Conservation (phyloP, 768 basidiomycete species). For the Candolleomyces efflorescens region DNA sequence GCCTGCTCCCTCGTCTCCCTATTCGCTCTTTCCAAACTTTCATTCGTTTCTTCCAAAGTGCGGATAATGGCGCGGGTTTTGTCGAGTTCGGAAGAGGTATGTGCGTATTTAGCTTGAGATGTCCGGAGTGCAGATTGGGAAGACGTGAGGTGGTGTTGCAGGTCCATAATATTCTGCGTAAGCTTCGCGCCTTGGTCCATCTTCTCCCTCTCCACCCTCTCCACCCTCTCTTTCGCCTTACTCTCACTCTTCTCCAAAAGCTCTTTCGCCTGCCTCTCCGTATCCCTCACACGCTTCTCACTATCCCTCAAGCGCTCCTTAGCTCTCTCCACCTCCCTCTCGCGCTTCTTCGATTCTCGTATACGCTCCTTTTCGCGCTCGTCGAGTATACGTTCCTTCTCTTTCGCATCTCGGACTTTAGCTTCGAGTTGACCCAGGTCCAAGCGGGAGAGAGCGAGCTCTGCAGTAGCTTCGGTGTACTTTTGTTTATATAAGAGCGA, state of each 20-base stretch:
- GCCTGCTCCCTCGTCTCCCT: neutral
- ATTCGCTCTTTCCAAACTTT: neutral
- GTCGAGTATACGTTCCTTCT: neutral
- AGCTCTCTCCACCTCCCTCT: neutral
- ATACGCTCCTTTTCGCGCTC: neutral
- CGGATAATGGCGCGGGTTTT: neutral
- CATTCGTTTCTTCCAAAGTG: neutral
- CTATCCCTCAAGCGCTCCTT: neutral
- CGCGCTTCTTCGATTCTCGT: neutral
- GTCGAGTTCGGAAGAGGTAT: neutral
- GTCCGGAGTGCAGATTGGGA: neutral
- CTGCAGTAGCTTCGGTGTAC: neutral
- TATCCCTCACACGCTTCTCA: neutral
- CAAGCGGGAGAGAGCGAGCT: neutral
- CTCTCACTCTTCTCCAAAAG: neutral
- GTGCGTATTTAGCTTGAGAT: neutral
- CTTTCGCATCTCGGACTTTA: neutral
- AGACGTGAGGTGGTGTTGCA: neutral
- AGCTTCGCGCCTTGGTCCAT: neutral
- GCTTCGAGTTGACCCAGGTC: neutral
- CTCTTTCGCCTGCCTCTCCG: neutral
- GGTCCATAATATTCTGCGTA: neutral
- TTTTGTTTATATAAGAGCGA: neutral
- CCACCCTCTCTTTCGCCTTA: neutral
- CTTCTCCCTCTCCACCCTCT: neutral